phyloP scores from a whole-genome alignment of 2,329 filamentous ascomycete species.

The Trichoderma koningii region DNA sequence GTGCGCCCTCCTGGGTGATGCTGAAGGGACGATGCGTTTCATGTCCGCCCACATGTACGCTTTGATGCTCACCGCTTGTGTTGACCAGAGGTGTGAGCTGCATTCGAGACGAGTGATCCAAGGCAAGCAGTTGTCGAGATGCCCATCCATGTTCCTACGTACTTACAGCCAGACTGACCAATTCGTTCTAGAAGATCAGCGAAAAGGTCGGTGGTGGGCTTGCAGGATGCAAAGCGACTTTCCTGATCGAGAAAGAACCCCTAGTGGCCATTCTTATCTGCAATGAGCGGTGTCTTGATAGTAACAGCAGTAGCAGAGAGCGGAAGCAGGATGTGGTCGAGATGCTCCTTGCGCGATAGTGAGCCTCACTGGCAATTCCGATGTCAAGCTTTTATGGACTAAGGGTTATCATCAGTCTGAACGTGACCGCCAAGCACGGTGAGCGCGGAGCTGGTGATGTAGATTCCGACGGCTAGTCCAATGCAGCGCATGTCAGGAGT shows the following conservation, averaged over 20 bases:
- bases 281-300: background rate
- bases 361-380: background rate
- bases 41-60: background rate
- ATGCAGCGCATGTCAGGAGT: background rate
- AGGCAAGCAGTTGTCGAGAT: background rate
- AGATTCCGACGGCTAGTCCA: background rate
- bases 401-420: background rate
- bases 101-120: background rate
- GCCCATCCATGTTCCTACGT: background rate
- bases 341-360: background rate
- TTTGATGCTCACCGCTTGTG: background rate
- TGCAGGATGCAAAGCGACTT: slow-evolving; percentile 7
- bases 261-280: slow-evolving; percentile 3
- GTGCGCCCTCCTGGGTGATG: background rate
- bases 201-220: background rate
- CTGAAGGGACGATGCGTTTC: background rate
- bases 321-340: no score
- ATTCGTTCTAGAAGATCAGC: slow-evolving; percentile 13
- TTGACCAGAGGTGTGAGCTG: background rate
- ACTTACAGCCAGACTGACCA: background rate
- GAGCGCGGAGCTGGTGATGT: background rate
- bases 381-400: background rate
- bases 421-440: background rate
- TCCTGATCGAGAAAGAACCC: background rate
- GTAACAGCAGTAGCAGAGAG: no score